Evolutionary conservation across 495 filamentous ascomycete species (phyloP).

Genomic region (Aspergillus homomorphus): DNA sequence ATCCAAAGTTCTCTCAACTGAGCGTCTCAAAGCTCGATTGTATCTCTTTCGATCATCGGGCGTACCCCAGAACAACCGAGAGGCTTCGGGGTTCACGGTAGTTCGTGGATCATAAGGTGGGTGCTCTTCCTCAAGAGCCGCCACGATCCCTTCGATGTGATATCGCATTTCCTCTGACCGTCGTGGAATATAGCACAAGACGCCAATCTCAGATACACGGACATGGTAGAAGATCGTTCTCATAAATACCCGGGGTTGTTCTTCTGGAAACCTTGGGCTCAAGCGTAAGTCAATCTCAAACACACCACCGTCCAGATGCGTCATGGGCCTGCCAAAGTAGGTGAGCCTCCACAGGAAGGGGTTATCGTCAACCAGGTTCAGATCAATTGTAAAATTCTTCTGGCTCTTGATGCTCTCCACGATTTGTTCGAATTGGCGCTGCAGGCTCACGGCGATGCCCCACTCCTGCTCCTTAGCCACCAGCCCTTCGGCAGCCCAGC

Average conservation of each 20-base stretch:
- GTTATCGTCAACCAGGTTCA: slow-evolving; percentile 64
- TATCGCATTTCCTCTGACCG: slow-evolving; percentile 74
- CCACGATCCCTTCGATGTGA: slow-evolving; percentile 84
- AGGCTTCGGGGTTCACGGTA: slow-evolving; percentile 81
- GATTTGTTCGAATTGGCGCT: slow-evolving; percentile 81
- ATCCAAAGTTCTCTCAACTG: slow-evolving; percentile 54
- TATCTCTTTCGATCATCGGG: slow-evolving; percentile 78
- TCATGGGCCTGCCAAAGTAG: slow-evolving; percentile 91
- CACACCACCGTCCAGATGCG: slow-evolving; percentile 87
- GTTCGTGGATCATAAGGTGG: slow-evolving; percentile 90
- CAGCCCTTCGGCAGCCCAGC: slow-evolving; percentile 69
- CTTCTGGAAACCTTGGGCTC: slow-evolving; percentile 87
- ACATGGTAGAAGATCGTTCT: slow-evolving; percentile 84
- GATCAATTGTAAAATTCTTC: slow-evolving; percentile 64
- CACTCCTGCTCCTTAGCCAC: slow-evolving; percentile 61
- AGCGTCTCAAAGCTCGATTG: slow-evolving; percentile 69
- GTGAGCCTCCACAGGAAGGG: slow-evolving; percentile 60
- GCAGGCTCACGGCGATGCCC: slow-evolving; percentile 74
- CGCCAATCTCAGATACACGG: slow-evolving; percentile 73
- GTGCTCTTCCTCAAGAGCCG: slow-evolving; percentile 76
- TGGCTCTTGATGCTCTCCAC: slow-evolving; percentile 67
- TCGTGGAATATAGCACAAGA: slow-evolving; percentile 76
- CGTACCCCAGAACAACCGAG: slow-evolving; percentile 82
- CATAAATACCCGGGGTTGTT: slow-evolving; percentile 81
- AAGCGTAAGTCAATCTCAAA: slow-evolving; percentile 77